Conservation (phyloP, 1,284 basidiomycete species). For the Rhodotorula sp. region DNA sequence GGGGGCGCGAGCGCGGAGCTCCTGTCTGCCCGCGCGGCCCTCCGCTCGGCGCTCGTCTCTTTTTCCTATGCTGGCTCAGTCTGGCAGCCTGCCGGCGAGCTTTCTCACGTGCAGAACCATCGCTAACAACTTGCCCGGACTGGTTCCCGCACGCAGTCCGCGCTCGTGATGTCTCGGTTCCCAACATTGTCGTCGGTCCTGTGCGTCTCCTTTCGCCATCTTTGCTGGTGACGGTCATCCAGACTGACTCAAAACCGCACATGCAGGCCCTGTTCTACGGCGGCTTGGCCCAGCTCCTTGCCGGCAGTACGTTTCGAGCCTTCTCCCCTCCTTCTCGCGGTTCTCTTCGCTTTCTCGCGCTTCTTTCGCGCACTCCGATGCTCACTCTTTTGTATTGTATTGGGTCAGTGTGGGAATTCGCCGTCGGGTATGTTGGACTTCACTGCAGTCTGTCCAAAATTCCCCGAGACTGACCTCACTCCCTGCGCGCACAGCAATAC, state of each 20-base stretch:
- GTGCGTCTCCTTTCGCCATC: conserved; percentile 61
- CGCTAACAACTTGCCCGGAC: neutral
- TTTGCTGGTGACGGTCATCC: neutral
- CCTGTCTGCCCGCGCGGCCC: neutral
- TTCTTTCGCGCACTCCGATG: neutral
- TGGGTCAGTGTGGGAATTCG: neutral
- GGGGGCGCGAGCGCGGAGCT: neutral
- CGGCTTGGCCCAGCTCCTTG: conserved; percentile 69
- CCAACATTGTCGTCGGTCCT: conserved; percentile 80
- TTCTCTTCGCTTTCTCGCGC: neutral
- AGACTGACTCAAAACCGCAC: neutral
- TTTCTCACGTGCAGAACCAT: too few relatives aligned
- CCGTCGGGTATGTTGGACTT: neutral
- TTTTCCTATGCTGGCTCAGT: neutral
- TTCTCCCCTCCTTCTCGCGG: neutral
- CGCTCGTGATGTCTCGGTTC: conserved; percentile 54
- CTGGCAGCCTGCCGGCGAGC: neutral
- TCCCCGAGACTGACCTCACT: neutral
- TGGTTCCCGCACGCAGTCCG: conserved; percentile 44
- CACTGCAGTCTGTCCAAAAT: neutral
- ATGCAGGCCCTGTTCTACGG: conserved; percentile 47
- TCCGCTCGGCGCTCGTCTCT: neutral
- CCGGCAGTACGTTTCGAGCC: conserved; percentile 49
- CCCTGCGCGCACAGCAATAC: conserved; percentile 63
- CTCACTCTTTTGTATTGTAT: neutral